Evolutionary conservation across 108 stramenopile species (phyloP), one percentile per base, ranked within the genome.

Genomic region (Fistulifera pelliculosa): DNA sequence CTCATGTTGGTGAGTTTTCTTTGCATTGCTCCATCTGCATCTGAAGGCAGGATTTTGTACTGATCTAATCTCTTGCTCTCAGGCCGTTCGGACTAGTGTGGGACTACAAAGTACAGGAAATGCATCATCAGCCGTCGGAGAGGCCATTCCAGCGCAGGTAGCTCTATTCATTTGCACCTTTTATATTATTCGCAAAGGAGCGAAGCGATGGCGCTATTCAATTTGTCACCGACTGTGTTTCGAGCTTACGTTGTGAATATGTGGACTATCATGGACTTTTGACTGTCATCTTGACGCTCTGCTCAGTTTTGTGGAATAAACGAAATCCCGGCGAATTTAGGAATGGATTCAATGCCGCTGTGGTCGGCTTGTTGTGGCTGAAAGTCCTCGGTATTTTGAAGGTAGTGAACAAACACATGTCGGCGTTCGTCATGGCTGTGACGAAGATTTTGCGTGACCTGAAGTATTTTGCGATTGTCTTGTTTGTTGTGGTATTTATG

Each of bases 391-490:
- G 58, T 0, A 65, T 65, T 19, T 26, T 76, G 1, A 76, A 75
- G 56, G 68, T 61, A 7, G 39, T 64, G 17, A 80, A 80, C 45
- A 62, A 60, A 49, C 56, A 76, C 43, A 55, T 80, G 48, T 71
- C 79, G 5, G 76, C 79, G 4, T 80, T 80, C 45, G 62, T 76
- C n/a, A 35, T 80, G n/a, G 59, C 71, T 16, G 17, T 72, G 31
- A 35, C 31, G 31, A 35, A 35, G 31, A 70, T 70, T 47, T 28
- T 64, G 15, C 18, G 38, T 8, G 63, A 64, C 49, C 49, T 70
- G 24, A 56, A 58, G 22, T 70, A 49, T 39, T 70, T 64, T 40
- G 25, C 48, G 35, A 38, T 71, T 2, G 58, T 65, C 22, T 50
- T 71, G 25, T 23, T 43, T 38, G 60, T 71, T 14, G n/a, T 65